A percentile compares a stretch with the other conserved stretches of the same genome.
phyloP scores from a whole-genome alignment of 2,329 filamentous ascomycete genomes.

The Neophaeococcomyces mojaviensis region DNA sequence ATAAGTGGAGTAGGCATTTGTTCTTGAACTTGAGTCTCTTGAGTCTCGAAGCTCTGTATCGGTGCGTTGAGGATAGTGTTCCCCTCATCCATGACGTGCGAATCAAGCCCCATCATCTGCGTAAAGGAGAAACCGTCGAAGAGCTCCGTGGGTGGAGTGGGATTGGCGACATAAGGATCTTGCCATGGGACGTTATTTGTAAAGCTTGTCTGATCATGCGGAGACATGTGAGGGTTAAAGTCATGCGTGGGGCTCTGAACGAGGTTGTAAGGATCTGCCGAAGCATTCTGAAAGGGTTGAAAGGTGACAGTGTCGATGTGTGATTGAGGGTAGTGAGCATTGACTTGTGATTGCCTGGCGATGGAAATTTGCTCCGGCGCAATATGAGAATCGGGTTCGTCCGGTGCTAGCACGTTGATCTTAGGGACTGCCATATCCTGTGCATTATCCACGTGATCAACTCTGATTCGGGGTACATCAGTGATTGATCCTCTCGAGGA shows the following conservation, averaged over 20 bases:
- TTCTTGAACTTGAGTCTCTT: background rate
- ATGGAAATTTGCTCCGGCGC: background rate
- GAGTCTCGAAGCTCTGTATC: slow-evolving; percentile 1
- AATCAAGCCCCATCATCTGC: slow-evolving; percentile 2
- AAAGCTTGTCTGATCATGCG: too few relatives aligned
- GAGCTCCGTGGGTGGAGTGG: background rate
- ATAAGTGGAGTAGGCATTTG: slow-evolving; percentile 1
- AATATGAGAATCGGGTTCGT: background rate
- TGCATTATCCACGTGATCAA: background rate
- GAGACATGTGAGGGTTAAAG: too few relatives aligned
- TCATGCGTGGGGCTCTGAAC: too few relatives aligned
- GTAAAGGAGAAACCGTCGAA: slow-evolving; percentile 2
- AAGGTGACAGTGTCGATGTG: background rate
- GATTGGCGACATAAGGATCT: background rate
- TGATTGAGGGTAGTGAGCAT: background rate
- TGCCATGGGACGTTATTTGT: background rate
- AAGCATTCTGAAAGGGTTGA: background rate
- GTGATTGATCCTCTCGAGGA: too few relatives aligned
- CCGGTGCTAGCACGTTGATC: slow-evolving; percentile 1
- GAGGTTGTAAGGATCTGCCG: background rate
- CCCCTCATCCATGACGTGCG: background rate
- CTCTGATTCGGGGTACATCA: background rate
- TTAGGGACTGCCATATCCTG: background rate
- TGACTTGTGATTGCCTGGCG: background rate
- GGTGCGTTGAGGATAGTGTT: background rate